Evolutionary conservation across 2,329 filamentous ascomycete species (phyloP).

Genomic region (Apiospora phragmitis): DNA sequence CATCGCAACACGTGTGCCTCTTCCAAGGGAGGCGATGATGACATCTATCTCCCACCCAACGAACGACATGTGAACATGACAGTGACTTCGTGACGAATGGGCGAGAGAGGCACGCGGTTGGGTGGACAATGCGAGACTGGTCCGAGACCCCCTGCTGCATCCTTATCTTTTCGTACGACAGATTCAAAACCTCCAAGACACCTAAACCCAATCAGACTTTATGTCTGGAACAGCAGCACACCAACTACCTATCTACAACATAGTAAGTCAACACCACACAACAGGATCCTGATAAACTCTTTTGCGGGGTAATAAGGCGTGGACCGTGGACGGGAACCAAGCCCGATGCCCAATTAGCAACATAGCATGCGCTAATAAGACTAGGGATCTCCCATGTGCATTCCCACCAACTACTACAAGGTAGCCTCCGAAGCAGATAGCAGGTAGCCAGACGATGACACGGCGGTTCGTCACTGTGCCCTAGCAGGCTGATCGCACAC

Average conservation of each 20-base stretch:
- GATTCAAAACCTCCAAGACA: not conserved
- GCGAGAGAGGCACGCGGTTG: not conserved
- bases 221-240: not conserved
- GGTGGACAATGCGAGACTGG: not conserved
- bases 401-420: not conserved
- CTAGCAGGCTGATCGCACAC: not conserved
- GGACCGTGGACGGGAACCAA: not conserved
- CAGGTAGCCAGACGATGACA: not conserved
- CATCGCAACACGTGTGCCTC: not conserved
- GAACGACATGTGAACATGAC: not conserved
- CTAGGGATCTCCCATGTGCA: not conserved
- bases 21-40: not conserved
- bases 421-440: not conserved
- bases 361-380: not conserved
- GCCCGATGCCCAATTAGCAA: not conserved
- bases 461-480: not conserved
- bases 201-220: not conserved
- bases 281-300: not conserved
- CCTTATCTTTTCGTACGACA: not conserved
- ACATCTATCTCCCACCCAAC: not conserved
- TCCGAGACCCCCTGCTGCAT: not conserved
- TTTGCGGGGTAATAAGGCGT: not conserved
- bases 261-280: not conserved
- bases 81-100: not conserved
- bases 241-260: not conserved